Conservation (phyloP, 495 filamentous ascomycete genomes). For the Aspergillus steynii region DNA sequence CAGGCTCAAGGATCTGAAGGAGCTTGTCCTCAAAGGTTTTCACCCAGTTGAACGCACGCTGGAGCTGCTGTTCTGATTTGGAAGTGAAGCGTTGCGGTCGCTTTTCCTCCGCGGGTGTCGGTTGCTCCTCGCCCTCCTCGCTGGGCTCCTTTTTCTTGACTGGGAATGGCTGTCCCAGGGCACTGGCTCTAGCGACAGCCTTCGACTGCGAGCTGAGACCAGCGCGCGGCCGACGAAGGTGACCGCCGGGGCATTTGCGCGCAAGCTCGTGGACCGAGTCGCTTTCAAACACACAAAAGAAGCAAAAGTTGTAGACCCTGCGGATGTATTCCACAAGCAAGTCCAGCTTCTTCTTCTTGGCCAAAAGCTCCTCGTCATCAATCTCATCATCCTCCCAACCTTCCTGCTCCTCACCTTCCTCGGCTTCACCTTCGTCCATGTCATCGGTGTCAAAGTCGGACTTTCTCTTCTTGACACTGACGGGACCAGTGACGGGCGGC, state of each 20-base stretch:
- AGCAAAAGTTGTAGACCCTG: constrained; percentile 96
- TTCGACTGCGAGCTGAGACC: constrained; percentile 81
- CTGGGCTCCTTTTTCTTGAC: constrained; percentile 69
- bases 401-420: constrained; percentile 69
- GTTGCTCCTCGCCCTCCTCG: constrained; percentile 63
- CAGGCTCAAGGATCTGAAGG: constrained; percentile 85
- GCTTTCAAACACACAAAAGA: constrained; percentile 98
- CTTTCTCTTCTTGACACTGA: constrained; percentile 60
- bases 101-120: constrained; percentile 60
- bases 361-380: constrained; percentile 84
- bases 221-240: constrained; percentile 85
- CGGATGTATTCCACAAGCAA: constrained; percentile 95
- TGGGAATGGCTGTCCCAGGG: constrained; percentile 76
- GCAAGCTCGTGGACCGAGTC: constrained; percentile 95
- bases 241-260: constrained; percentile 93
- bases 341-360: constrained; percentile 95
- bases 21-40: constrained; percentile 98
- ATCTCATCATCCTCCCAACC: constrained; percentile 80
- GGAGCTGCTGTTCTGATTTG: constrained; percentile 87
- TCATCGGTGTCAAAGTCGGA: constrained; percentile 63
- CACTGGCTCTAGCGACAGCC: constrained; percentile 80
- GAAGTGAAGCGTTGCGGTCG: constrained; percentile 62
- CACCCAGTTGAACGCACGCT: constrained; percentile 98
- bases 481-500: constrained; percentile 58
- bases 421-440: constrained; percentile 69